Base-by-base conservation (phyloP, 2,329 filamentous ascomycete genomes). In the Aspergillus novoparasiticus region DNA sequence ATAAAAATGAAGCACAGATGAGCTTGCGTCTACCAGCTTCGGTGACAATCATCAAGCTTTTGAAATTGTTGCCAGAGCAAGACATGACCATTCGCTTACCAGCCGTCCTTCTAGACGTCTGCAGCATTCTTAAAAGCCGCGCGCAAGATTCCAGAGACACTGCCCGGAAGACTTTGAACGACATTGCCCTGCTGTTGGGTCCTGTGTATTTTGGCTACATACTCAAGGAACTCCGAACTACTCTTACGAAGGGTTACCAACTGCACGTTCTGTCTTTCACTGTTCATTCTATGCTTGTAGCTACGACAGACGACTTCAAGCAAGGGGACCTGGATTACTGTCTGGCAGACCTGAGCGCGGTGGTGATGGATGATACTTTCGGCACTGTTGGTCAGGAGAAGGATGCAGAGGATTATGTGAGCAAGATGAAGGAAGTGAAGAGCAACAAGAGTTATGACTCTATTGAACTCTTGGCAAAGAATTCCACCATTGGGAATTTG, bases 321-420 rank as follows among this genome's bases (percentile, higher is more conserved):
- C 89, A 93, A 21, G 95, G 96, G 28, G 93, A 94, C 69, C 82
- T 99, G 34, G 93, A 99, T 73, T 94, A 97, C 74, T 97, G 94
- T 72, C 82, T 97, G 10, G 81, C 86, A 3, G 85, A 90, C 12
- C 88, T 98, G 50, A 89, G 96, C 53, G 85, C 87, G 1, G 87
- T 99, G 50, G 90, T 98, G 67, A 95, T 99, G 92, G 95, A 99
- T 72, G 96, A 99, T 74, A 95, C 96, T 14, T 99, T 99, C 73
- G 96, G 96, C 34, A 87, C 89, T 6, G 90, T 91, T 39, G 95
- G 95, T 2, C 91, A 97, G 79, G 94, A 99, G 74, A 99, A 99
- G 78, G 95, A 99, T 71, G 94, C 94, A 0, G 93, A 97, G 71
- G 95, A 94, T 59, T 99, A 99, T 76, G 90, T 90, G 61, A 97